Evolutionary conservation across 345 rosid species (phyloP).

Genomic region (Gossypium bickii): DNA sequence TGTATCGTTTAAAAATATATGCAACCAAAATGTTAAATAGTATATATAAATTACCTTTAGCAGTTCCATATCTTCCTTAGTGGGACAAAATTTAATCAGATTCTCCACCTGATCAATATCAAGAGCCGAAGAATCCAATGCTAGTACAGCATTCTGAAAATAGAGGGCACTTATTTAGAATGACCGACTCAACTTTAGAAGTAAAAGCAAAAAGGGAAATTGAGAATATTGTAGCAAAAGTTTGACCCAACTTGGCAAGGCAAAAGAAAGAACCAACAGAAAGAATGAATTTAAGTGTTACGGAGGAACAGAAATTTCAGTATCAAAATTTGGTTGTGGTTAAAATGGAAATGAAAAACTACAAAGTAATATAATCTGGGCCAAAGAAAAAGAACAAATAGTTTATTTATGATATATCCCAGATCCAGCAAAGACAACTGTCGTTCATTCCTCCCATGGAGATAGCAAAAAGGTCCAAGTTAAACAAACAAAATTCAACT

Average conservation of each 20-base stretch:
- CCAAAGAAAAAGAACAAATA: neutral
- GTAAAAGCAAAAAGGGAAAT: neutral
- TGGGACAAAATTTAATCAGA: constrained; percentile 95
- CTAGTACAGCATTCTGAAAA: constrained; percentile 78
- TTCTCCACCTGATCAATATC: constrained; percentile 98
- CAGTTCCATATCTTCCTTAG: constrained; percentile 90
- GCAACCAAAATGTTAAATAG: constrained; percentile 10
- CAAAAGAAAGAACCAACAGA: constrained; percentile 5
- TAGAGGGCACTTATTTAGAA: constrained; percentile 14
- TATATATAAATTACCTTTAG: constrained; percentile 51
- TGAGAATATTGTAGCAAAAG: neutral
- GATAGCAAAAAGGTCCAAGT: neutral
- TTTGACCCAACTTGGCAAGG: neutral
- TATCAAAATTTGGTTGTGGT: neutral
- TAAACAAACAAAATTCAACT: neutral
- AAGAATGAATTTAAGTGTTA: neutral
- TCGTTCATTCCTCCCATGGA: neutral
- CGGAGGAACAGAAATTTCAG: neutral
- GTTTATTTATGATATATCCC: neutral
- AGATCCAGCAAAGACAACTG: neutral
- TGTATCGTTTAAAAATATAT: neutral
- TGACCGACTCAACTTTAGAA: constrained; percentile 2
- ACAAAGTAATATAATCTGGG: neutral
- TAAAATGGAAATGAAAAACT: neutral
- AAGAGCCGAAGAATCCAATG: constrained; percentile 78